Evolutionary conservation across 805 yeast genomes (phyloP).

Genomic region (Cyberlindnera xylosilytica): DNA sequence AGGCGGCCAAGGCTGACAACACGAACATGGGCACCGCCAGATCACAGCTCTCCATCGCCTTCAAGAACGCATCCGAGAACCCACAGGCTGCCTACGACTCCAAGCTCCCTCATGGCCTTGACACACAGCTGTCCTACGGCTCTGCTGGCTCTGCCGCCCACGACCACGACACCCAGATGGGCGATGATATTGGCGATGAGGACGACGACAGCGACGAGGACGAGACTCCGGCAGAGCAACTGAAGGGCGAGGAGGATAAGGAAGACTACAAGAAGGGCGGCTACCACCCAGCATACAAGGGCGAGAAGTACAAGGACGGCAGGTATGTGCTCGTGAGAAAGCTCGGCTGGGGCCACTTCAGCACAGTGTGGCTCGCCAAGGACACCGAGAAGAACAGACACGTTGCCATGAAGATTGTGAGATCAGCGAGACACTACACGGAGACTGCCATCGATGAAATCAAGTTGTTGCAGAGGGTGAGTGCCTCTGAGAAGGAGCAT

Average conservation of each 20-base stretch:
- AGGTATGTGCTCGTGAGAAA: conserved; percentile 82
- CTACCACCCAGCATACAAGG: conserved; percentile 89
- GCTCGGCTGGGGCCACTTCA: conserved; percentile 98
- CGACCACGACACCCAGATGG: no score
- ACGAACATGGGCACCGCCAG: conserved; percentile 3
- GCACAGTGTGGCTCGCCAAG: conserved; percentile 90
- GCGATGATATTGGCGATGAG: not conserved
- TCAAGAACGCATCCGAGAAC: conserved; percentile 17
- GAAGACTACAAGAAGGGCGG: conserved; percentile 92
- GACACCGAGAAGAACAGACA: conserved; percentile 58
- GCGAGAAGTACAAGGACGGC: conserved; percentile 75
- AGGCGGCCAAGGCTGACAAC: conserved; percentile 6
- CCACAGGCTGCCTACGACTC: not conserved
- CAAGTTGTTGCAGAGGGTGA: conserved; percentile 64
- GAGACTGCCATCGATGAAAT: conserved; percentile 96
- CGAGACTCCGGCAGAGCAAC: conserved; percentile 31
- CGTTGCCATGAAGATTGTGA: conserved; percentile 92
- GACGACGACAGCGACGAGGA: conserved; percentile 17
- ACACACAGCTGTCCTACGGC: conserved; percentile 4
- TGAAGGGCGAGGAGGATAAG: conserved; percentile 74
- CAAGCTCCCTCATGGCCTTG: conserved; percentile 5
- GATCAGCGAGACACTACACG: conserved; percentile 86
- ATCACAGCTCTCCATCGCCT: conserved; percentile 24
- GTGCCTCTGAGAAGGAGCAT: conserved; percentile 60
- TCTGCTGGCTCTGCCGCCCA: not conserved